Base-by-base conservation (phyloP, 2,329 filamentous ascomycete species). In the Trichoderma breve region DNA sequence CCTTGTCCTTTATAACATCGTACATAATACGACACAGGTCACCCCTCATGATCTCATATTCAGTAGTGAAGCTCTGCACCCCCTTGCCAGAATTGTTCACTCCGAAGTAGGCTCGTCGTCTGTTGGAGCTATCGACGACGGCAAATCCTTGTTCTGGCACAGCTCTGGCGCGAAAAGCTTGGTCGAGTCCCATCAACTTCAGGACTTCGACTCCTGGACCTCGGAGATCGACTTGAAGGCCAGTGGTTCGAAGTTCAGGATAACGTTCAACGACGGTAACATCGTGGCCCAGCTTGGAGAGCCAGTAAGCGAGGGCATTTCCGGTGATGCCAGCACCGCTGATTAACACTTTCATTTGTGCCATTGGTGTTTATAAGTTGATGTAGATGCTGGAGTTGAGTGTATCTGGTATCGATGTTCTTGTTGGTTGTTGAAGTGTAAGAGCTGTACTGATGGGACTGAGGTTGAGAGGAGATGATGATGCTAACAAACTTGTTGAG, bases 1-100 rank as follows among this genome's bases (percentile, higher is more conserved):
- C 73, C 0, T 75, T 73, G 12, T 77, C 74, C 21, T 75, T 76
- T 0, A 75, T 76, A 1, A 78, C 74, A 34, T 80, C 80, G 32
- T 85, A 82, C 0, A 89, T 71, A 2, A 89, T 74, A 1, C 75
- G 76, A 14, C 82, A 84, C 34, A 89, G 73, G 68, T 88, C 85
- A 0, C 85, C 86, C 9, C 87, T 80, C 82, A 89, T 84, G 62
- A 89, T 88, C 77, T 89, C 87, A 47, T 83, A 84, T 26, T 89
- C 86, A 0, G 80, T 82, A 0, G 85, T 85, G 28, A 87, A 80
- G 24, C 76, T 79, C 36, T 58, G 53, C 7, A 47, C 18, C 26
- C 39, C 64, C 62, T 61, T 72, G 24, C 14, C 67, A 36, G 39
- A 65, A 4, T 53, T 72, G 58, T 26, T 62, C 9, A 14, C 72